phyloP scores from a whole-genome alignment of 2,329 filamentous ascomycete genomes.

The Ceratocystis variospora region DNA sequence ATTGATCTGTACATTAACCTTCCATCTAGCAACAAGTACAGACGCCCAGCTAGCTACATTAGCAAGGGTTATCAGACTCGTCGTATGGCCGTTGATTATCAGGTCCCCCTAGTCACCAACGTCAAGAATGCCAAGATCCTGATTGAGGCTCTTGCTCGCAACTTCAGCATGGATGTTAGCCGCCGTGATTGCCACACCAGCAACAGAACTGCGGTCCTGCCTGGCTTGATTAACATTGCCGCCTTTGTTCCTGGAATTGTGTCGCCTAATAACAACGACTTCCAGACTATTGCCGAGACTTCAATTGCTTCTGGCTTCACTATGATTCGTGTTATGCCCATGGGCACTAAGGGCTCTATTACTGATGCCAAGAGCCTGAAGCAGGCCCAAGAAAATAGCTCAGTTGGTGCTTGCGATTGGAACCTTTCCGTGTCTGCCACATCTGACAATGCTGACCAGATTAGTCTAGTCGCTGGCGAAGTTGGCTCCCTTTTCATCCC shows the following conservation, averaged over 20 bases:
- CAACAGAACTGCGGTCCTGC: conserved; percentile 58
- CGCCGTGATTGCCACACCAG: conserved; percentile 87
- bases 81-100: conserved; percentile 94
- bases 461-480: conserved; percentile 56
- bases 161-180: conserved; percentile 72
- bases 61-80: conserved; percentile 93
- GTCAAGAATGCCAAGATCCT: conserved; percentile 98
- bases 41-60: conserved; percentile 95
- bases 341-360: conserved; percentile 58
- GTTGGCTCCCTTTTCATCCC: conserved; percentile 72
- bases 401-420: conserved; percentile 58
- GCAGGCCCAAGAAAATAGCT: conserved; percentile 56
- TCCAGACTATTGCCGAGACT: conserved; percentile 56
- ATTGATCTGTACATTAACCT: conserved; percentile 99
- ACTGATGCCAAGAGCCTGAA: conserved; percentile 59
- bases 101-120: conserved; percentile 93
- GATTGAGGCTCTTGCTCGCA: conserved; percentile 81
- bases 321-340: conserved; percentile 68
- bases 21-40: conserved; percentile 96
- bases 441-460: conserved; percentile 58
- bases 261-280: conserved; percentile 49
- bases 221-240: conserved; percentile 65
- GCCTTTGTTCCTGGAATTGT: conserved; percentile 65
- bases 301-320: conserved; percentile 63
- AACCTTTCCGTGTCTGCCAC: conserved; percentile 68